These are phyloP conservation scores for Corynascus novoguineensis DNA, from an alignment of 495 filamentous ascomycete genomes.

Conservation along the genomic window DNA sequence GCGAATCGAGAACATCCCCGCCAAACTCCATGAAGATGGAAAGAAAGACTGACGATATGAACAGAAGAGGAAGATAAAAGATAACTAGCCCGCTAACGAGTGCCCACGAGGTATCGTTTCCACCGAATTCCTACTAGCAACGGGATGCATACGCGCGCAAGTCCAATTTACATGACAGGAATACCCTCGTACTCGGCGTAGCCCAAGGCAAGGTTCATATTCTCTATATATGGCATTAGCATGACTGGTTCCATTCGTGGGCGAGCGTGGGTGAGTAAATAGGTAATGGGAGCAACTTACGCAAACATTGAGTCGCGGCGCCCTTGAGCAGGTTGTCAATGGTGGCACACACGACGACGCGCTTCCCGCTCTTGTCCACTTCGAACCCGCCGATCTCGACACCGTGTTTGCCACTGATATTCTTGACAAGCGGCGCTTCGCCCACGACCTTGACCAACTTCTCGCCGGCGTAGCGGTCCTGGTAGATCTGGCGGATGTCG, in stretches of 20 bases:
- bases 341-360: conserved; percentile 92
- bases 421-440: conserved; percentile 81
- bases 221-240: conserved; percentile 54
- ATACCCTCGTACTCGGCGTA: conserved; percentile 93
- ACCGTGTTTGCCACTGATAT: conserved; percentile 84
- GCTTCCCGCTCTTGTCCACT: conserved; percentile 79
- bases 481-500: conserved; percentile 91
- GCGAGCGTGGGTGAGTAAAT: neutral
- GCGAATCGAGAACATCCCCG: neutral
- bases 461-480: conserved; percentile 93
- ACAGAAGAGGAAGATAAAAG: neutral
- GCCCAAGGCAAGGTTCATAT: conserved; percentile 93
- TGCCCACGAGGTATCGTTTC: neutral
- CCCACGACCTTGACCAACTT: conserved; percentile 87
- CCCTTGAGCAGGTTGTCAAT: conserved; percentile 98
- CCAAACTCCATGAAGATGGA: neutral
- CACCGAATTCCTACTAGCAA: too few species aligned
- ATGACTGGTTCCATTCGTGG: neutral
- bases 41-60: neutral
- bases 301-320: conserved; percentile 90
- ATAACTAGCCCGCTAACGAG: neutral
- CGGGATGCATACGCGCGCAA: too few species aligned
- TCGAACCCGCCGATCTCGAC: conserved; percentile 94
- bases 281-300: conserved; percentile 47
- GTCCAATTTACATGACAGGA: conserved; percentile 43